phyloP scores from a whole-genome alignment of 495 filamentous ascomycete genomes.

The Hypoxylon fragiforme region DNA sequence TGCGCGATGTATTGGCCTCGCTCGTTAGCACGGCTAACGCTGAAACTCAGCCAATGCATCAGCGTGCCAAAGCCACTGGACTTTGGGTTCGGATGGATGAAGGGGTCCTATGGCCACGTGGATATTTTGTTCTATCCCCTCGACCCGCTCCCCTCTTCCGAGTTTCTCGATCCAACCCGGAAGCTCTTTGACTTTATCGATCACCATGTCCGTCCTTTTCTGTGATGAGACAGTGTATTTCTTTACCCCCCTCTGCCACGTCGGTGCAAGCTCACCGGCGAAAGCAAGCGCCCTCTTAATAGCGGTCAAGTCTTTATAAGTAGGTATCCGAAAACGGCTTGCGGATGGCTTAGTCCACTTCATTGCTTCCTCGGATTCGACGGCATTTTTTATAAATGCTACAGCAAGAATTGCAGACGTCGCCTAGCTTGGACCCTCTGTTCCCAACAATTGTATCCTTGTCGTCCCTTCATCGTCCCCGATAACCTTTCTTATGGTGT shows the following conservation, averaged over 20 bases:
- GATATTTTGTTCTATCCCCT: conserved; percentile 24
- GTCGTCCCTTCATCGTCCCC: too few species aligned
- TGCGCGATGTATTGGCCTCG: conserved; percentile 16
- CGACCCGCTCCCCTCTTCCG: conserved; percentile 8
- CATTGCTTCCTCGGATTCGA: conserved; percentile 30
- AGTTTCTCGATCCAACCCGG: conserved; percentile 14
- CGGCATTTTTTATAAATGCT: conserved; percentile 16
- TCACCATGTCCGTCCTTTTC: conserved; percentile 24
- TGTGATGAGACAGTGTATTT: conserved; percentile 23
- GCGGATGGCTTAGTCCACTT: conserved; percentile 28
- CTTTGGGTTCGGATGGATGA: conserved; percentile 11
- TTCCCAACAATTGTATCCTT: not conserved
- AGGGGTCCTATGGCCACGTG: not conserved
- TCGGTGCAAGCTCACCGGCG: conserved; percentile 23
- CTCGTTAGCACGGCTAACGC: conserved; percentile 21
- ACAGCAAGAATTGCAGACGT: conserved; percentile 16
- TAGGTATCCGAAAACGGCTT: too few species aligned
- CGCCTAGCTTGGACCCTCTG: conserved; percentile 4
- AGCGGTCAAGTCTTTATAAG: too few species aligned
- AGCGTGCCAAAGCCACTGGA: conserved; percentile 24
- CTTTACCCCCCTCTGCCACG: conserved; percentile 12
- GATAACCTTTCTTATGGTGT: conserved; percentile 19
- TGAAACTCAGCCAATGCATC: conserved; percentile 10
- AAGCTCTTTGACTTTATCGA: not conserved
- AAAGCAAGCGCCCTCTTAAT: too few species aligned